These are phyloP conservation scores for Pichia nakasei DNA, from an alignment of 805 yeast genomes.

Conservation along the genomic window DNA sequence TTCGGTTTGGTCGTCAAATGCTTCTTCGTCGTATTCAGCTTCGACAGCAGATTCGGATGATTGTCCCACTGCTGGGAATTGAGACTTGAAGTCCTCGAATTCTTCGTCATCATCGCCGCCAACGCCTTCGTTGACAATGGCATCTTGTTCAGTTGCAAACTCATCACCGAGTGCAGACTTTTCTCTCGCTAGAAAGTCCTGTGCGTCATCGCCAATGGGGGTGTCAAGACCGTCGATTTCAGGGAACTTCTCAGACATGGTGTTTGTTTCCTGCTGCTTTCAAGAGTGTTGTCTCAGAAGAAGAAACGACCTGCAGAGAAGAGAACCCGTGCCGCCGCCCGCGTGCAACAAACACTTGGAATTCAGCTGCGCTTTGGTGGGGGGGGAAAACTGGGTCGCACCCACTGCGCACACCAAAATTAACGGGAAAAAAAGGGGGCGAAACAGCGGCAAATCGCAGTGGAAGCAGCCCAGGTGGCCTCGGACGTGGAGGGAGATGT, in stretches of 20 bases:
- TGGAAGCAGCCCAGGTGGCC: too few species aligned
- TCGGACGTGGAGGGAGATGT: too few species aligned
- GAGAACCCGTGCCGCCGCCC: too few species aligned
- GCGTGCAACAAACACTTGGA: too few species aligned
- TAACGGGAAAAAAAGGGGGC: too few species aligned
- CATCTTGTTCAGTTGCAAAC: constrained; percentile 58
- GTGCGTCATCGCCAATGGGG: constrained; percentile 16
- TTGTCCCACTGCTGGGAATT: constrained; percentile 49
- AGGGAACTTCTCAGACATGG: constrained; percentile 78
- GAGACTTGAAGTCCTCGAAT: constrained; percentile 53
- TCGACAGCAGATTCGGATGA: constrained; percentile 1
- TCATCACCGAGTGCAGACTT: constrained; percentile 62
- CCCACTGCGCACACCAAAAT: too few species aligned
- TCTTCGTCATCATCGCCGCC: constrained; percentile 32
- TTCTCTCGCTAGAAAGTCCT: constrained; percentile 60
- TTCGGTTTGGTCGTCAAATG: constrained; percentile 11
- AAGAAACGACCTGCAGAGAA: too few species aligned
- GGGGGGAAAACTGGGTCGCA: too few species aligned
- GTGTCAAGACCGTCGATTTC: constrained; percentile 41
- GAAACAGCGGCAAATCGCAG: too few species aligned
- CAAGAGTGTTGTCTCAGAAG: too few species aligned
- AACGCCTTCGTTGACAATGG: constrained; percentile 25
- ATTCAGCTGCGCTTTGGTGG: too few species aligned
- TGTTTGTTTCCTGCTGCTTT: background rate
- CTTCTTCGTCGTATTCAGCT: background rate